A percentile compares a stretch with the other conserved stretches of the same genome.
phyloP scores from a whole-genome alignment of 306 rosid genomes.

The Corylus heterophylla region DNA sequence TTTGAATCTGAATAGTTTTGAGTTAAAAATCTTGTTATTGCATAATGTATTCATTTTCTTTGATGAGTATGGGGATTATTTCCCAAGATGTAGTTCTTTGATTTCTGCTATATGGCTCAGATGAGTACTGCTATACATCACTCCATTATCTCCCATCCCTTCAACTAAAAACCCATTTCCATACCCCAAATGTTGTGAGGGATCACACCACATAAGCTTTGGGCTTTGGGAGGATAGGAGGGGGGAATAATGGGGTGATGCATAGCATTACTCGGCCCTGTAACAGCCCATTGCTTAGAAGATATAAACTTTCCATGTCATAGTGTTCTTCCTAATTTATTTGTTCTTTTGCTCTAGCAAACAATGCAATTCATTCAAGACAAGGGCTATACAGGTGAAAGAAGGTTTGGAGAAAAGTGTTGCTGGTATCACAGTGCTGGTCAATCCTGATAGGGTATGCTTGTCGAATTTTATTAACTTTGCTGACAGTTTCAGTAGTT shows the following conservation, averaged over 20 bases:
- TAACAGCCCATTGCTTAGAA: background rate
- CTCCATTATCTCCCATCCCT: no score
- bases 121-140: no score
- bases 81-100: no score
- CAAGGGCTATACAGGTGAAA: conserved; percentile 61
- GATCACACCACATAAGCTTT: no score
- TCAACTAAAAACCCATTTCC: no score
- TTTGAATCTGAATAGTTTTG: background rate
- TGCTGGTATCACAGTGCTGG: conserved; percentile 48
- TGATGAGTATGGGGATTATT: background rate
- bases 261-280: background rate
- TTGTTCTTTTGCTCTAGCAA: conserved; percentile 43
- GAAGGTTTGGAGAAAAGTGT: conserved; percentile 51
- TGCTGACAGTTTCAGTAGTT: background rate
- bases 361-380: conserved; percentile 67
- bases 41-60: background rate
- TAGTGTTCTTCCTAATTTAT: background rate
- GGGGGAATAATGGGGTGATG: no score
- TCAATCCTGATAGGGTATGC: conserved; percentile 79
- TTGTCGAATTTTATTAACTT: background rate
- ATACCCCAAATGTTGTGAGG: background rate
- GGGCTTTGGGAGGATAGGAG: no score
- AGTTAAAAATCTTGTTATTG: background rate
- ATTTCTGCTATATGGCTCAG: no score
- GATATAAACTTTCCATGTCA: background rate